phyloP scores from a whole-genome alignment of 2,329 filamentous ascomycete species.

The Apiospora malaysiana region DNA sequence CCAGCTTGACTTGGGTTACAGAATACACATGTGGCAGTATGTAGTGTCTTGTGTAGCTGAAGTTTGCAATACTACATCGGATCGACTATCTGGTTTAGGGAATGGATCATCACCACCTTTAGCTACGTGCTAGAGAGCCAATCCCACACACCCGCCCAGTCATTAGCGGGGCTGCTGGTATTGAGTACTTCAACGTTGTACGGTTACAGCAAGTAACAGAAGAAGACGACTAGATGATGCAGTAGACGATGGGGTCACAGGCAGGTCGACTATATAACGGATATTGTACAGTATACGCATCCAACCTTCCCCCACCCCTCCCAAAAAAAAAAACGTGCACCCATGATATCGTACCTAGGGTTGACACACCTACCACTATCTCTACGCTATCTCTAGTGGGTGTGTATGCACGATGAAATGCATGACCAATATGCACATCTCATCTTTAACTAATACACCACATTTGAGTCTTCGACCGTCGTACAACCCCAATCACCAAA shows the following conservation, averaged over 20 bases:
- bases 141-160: not conserved
- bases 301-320: no score
- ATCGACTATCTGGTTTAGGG: conserved; percentile 15
- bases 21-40: not conserved
- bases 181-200: not conserved
- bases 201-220: not conserved
- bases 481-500: conserved; percentile 1
- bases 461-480: not conserved
- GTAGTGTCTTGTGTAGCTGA: not conserved
- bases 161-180: not conserved
- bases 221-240: no score
- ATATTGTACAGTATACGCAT: no score
- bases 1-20: not conserved
- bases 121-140: conserved; percentile 3
- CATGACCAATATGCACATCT: conserved; percentile 14
- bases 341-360: no score
- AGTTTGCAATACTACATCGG: conserved; percentile 1
- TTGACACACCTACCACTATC: not conserved
- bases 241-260: no score
- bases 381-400: not conserved
- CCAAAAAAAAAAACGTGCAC: no score
- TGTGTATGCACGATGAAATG: conserved; percentile 12
- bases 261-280: not conserved
- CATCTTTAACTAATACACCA: conserved; percentile 1
- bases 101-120: conserved; percentile 4